Conservation (phyloP, 306 rosid genomes). For the Rubus idaeus region DNA sequence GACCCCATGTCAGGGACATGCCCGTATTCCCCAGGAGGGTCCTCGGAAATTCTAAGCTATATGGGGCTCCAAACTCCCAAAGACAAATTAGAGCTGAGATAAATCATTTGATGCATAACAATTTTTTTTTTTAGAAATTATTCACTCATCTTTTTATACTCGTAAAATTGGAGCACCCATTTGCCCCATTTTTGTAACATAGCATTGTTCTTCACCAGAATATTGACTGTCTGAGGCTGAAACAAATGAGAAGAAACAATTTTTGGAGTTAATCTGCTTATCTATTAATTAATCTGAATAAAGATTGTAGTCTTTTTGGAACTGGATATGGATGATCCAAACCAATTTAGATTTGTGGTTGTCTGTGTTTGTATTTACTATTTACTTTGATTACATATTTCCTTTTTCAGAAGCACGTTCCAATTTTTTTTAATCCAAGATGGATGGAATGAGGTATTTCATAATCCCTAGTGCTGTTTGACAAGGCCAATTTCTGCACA, state of each 20-base stretch:
- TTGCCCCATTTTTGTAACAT: slow-evolving; percentile 14
- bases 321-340: slow-evolving; percentile 13
- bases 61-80: not conserved
- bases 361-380: not conserved
- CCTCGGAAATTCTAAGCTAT: too few species aligned
- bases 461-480: slow-evolving; percentile 4
- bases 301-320: not conserved
- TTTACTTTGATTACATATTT: not conserved
- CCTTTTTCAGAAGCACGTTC: not conserved
- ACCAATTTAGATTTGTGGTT: not conserved
- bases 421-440: not conserved
- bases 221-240: not conserved
- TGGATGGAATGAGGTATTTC: not conserved
- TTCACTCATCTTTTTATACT: slow-evolving; percentile 4
- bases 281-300: not conserved
- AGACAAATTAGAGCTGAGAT: slow-evolving; percentile 10
- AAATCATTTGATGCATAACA: not conserved
- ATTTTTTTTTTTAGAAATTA: not conserved
- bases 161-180: slow-evolving; percentile 8
- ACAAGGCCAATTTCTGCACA: not conserved
- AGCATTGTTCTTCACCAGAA: slow-evolving; percentile 6
- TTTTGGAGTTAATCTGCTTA: not conserved
- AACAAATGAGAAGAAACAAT: not conserved
- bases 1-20: slow-evolving; percentile 34
- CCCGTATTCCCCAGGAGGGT: slow-evolving; percentile 21